A percentile compares a stretch with the other conserved stretches of the same genome.
phyloP scores from a whole-genome alignment of 169 alveolate genomes.

The Eimeria maxima region DNA sequence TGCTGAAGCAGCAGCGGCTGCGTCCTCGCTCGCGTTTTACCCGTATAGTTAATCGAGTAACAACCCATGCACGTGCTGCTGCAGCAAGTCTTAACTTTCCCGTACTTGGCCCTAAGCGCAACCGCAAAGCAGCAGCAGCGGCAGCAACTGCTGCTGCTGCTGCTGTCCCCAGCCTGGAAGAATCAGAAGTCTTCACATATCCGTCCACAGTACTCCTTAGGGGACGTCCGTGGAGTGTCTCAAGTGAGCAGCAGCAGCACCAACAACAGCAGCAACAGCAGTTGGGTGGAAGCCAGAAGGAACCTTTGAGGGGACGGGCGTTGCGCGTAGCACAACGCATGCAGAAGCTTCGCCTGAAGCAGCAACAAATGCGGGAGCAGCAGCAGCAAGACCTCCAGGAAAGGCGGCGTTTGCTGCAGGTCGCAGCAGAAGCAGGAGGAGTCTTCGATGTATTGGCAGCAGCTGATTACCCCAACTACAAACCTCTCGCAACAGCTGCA shows the following conservation, averaged over 20 bases:
- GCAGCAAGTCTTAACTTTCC: conserved; percentile 46
- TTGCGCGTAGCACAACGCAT: neutral
- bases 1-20: conserved; percentile 72
- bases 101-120: neutral
- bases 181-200: neutral
- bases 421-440: conserved; percentile 29
- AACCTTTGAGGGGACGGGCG: neutral
- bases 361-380: neutral
- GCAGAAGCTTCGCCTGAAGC: neutral
- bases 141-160: conserved; percentile 58
- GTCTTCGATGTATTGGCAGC: conserved; percentile 33
- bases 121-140: conserved; percentile 40
- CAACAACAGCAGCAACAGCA: conserved; percentile 1
- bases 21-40: conserved; percentile 28
- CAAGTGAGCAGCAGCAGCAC: conserved; percentile 34
- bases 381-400: conserved; percentile 55
- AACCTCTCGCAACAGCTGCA: neutral
- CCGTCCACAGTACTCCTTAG: conserved; percentile 1
- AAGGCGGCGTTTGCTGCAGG: conserved; percentile 21
- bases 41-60: neutral
- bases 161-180: neutral
- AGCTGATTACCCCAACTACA: conserved; percentile 57
- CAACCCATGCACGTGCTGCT: conserved; percentile 44
- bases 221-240: conserved; percentile 23
- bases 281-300: too few relatives aligned